These are phyloP conservation scores for Tetrahymena borealis DNA, from an alignment of 73 alveolate genomes.

Conservation along the genomic window DNA sequence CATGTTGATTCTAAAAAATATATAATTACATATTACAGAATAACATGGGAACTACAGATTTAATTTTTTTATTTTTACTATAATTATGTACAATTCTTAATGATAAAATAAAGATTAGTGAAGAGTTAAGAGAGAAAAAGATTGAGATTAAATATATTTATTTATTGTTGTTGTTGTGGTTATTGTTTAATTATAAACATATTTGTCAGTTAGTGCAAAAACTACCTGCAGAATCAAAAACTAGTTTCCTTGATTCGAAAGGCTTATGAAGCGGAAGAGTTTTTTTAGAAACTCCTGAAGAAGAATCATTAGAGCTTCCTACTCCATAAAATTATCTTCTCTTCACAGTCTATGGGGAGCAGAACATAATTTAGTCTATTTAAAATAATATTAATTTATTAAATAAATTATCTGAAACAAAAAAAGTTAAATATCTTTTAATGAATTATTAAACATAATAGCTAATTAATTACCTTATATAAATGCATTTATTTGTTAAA, in stretches of 20 bases:
- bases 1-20: no score
- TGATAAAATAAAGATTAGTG: no score
- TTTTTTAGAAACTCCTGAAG: not conserved
- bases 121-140: no score
- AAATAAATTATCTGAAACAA: no score
- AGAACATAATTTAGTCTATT: not conserved
- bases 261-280: not conserved
- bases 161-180: no score
- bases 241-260: not conserved
- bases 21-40: no score
- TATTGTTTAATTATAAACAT: no score
- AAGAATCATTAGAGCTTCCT: not conserved
- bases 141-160: no score
- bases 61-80: no score
- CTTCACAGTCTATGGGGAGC: not conserved
- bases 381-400: not conserved
- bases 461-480: not conserved
- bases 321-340: not conserved
- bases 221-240: not conserved
- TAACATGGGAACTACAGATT: no score
- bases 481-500: not conserved
- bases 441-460: not conserved
- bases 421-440: not conserved
- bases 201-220: not conserved
- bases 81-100: no score